Conservation (phyloP, 139 green algal species). For the Ostreobium quekettii region DNA sequence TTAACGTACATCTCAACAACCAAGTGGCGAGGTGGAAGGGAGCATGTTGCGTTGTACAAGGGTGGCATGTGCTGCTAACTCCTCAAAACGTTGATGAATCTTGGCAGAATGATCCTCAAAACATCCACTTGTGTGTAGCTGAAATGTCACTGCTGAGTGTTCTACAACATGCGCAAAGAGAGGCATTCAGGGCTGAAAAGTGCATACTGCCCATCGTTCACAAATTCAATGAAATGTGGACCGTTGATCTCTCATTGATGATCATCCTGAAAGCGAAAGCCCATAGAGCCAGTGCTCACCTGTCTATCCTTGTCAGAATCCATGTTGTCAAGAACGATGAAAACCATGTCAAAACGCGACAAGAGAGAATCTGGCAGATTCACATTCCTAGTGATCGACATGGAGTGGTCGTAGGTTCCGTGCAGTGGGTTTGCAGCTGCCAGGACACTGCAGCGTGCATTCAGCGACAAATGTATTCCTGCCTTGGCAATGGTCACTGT, state of each 20-base stretch:
- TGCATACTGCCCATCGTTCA: conserved; percentile 3
- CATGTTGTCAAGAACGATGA: conserved; percentile 91
- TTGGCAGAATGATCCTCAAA: too few relatives aligned
- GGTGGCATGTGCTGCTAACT: too few relatives aligned
- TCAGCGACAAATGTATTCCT: conserved; percentile 91
- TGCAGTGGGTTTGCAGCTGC: conserved; percentile 82
- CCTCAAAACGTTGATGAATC: too few relatives aligned
- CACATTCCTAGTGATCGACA: conserved; percentile 85
- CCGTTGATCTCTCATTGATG: not conserved
- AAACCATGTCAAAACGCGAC: conserved; percentile 96
- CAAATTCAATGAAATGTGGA: conserved; percentile 1
- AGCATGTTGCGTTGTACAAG: too few relatives aligned
- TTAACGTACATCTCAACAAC: too few relatives aligned
- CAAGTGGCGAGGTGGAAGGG: too few relatives aligned
- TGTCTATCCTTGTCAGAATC: conserved; percentile 59
- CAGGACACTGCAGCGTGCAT: conserved; percentile 90
- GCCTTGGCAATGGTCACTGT: conserved; percentile 98
- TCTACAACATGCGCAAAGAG: not conserved
- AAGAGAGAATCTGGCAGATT: conserved; percentile 94
- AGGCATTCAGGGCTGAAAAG: not conserved
- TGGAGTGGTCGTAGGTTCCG: conserved; percentile 63
- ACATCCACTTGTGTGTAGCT: not conserved
- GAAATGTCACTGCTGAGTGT: not conserved
- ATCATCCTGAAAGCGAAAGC: not conserved
- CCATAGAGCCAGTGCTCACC: conserved; percentile 20